These are phyloP conservation scores for Fusarium nygamai DNA, from an alignment of 2,329 filamentous ascomycete genomes.

Conservation along the genomic window DNA sequence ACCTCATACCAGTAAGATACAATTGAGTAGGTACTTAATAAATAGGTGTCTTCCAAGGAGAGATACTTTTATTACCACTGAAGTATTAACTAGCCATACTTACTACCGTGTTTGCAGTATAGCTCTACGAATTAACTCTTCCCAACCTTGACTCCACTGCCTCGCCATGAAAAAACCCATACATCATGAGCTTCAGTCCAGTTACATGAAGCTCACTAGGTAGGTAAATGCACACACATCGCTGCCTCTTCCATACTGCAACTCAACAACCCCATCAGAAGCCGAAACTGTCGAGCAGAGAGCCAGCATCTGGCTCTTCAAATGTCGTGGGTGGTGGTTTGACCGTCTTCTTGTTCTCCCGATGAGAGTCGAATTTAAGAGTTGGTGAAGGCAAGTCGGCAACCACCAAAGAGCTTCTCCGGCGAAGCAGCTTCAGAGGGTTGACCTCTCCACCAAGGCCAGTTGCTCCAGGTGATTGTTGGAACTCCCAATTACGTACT, in stretches of 20 bases:
- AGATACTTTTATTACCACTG: neutral
- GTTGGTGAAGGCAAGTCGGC: conserved; percentile 70
- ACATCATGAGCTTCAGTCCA: neutral
- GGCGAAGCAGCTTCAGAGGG: conserved; percentile 73
- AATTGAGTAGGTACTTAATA: neutral
- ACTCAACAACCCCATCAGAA: conserved; percentile 64
- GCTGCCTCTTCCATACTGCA: neutral
- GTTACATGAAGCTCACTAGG: neutral
- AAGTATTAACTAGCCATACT: neutral
- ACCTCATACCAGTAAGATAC: neutral
- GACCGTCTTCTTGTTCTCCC: conserved; percentile 49
- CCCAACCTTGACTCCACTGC: neutral
- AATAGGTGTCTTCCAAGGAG: neutral
- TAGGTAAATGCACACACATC: neutral
- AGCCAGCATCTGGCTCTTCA: conserved; percentile 90
- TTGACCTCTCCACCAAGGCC: conserved; percentile 63
- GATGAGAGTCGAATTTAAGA: conserved; percentile 55
- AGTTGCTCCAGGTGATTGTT: conserved; percentile 56
- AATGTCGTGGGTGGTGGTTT: conserved; percentile 80
- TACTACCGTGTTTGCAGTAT: neutral
- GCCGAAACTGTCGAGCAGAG: conserved; percentile 91
- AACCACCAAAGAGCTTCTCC: conserved; percentile 81
- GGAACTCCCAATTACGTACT: conserved; percentile 86
- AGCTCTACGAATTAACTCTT: neutral
- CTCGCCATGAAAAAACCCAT: neutral